These are phyloP conservation scores for Eleusine coracana DNA, from an alignment of 176 grass and related monocot genomes.

Conservation along the genomic window DNA sequence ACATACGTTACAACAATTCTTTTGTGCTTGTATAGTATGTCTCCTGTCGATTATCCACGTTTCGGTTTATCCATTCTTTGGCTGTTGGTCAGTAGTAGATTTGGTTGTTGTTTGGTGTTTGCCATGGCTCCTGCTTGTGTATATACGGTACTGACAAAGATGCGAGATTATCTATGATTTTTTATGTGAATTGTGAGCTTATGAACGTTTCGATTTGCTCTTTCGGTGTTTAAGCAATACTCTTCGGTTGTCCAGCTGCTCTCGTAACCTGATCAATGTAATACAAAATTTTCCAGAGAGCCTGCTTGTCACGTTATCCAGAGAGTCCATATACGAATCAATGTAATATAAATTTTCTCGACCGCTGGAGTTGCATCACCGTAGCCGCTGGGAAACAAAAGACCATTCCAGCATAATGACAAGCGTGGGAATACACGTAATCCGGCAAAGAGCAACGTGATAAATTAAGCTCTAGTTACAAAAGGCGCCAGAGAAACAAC, in stretches of 20 bases:
- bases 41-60: background rate
- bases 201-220: background rate
- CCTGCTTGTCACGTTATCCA: too few species aligned
- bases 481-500: background rate
- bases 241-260: background rate
- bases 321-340: background rate
- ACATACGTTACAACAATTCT: slow-evolving; percentile 39
- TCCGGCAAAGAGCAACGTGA: background rate
- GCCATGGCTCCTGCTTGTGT: slow-evolving; percentile 42
- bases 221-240: background rate
- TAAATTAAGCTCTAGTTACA: slow-evolving; percentile 14
- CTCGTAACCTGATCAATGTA: background rate
- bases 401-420: background rate
- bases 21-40: slow-evolving; percentile 64
- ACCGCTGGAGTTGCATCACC: too few species aligned
- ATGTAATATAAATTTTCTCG: background rate
- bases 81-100: slow-evolving; percentile 32
- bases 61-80: slow-evolving; percentile 43
- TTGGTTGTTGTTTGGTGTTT: slow-evolving; percentile 43
- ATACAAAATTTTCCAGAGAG: background rate
- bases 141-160: slow-evolving; percentile 52
- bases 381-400: too few species aligned
- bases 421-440: background rate
- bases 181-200: background rate
- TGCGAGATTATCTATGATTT: background rate